Conservation (phyloP, 345 rosid genomes). For the Gossypium raimondii region DNA sequence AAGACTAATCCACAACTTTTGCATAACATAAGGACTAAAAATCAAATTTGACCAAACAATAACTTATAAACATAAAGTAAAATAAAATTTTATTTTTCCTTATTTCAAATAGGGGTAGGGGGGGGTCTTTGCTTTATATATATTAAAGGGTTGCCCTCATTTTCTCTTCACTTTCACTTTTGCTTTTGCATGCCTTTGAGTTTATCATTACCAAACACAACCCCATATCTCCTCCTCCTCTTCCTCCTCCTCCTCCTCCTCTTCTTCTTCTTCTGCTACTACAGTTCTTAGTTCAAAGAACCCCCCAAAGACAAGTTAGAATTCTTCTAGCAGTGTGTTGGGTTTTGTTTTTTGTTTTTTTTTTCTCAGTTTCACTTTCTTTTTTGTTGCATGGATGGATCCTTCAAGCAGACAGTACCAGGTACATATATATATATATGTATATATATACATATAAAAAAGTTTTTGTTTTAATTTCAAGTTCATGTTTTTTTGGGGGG, state of each 20-base stretch:
- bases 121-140: slow-evolving; percentile 14
- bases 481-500: background rate
- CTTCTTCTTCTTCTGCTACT: background rate
- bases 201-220: background rate
- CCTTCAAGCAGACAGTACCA: slow-evolving; percentile 48
- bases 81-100: no score
- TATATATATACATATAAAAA: background rate
- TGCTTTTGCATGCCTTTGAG: slow-evolving; percentile 23
- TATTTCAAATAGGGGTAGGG: no score
- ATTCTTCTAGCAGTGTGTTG: slow-evolving; percentile 17
- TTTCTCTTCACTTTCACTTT: slow-evolving; percentile 22
- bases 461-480: background rate
- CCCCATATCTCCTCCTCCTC: background rate
- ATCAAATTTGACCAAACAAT: no score
- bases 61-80: no score
- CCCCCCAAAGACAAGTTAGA: no score
- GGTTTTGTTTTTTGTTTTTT: background rate
- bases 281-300: background rate
- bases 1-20: no score
- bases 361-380: background rate
- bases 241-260: background rate
- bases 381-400: slow-evolving; percentile 60
- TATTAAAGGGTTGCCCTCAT: slow-evolving; percentile 17
- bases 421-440: slow-evolving; percentile 24
- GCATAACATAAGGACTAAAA: no score